Base-by-base conservation (phyloP, 2,329 filamentous ascomycete genomes). In the Botryotinia calthae region DNA sequence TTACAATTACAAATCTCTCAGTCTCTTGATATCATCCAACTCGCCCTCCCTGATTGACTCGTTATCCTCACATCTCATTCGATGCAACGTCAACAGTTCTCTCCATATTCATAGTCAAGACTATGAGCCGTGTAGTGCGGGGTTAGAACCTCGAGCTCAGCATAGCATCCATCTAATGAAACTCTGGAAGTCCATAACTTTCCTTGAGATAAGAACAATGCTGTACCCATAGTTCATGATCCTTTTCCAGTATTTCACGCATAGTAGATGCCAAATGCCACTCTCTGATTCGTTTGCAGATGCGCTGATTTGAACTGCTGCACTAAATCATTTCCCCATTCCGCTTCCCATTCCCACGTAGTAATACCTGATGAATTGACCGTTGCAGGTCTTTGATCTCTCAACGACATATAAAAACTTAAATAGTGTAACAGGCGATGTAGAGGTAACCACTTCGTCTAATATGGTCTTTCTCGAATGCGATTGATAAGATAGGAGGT, bases 1-100 rank as follows among this genome's bases (percentile, higher is more conserved):
- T 2, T n/a, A 22, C 22, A 14, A 6, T 2, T n/a, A 22, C 46
- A 14, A 25, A 0, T 25, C 4, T 25, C 46, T 25, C 5, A 14
- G 22, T 51, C 25, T 51, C 10, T 4, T n/a, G 10, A n/a, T 14
- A 51, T 51, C 25, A 51, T 51, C 10, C 4, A 51, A n/a, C 12
- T 4, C 0, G 48, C 10, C 6, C 10, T 51, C 22, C 22, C 10
- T 9, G 2, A 6, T n/a, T 14, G 48, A 14, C 48, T n/a, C 48
- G 2, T 51, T 12, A n/a, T n/a, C 10, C 48, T n/a, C 22, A n/a
- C 1, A 5, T 14, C 22, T n/a, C 22, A 51, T 14, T 51, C 10
- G 10, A 14, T 0, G 6, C 22, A 51, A n/a, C 0, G 22, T n/a
- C 48, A n/a, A 51, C 1, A 6, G 10, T n/a, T 0, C 48, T n/a